phyloP scores from a whole-genome alignment of 345 rosid genomes.

The Reutealis trisperma region DNA sequence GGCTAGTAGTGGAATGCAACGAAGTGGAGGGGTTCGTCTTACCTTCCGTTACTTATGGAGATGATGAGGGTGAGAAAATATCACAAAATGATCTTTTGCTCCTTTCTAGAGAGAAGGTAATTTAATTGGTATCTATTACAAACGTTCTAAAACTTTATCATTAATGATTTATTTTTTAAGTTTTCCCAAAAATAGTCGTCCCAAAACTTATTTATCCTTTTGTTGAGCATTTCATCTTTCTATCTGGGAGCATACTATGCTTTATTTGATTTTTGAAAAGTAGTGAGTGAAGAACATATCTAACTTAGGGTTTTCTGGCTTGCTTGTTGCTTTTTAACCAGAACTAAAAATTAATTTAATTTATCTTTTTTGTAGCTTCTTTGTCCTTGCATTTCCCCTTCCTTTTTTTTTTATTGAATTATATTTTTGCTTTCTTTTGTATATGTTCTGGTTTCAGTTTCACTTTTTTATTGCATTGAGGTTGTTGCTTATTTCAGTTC shows the following conservation, averaged over 20 bases:
- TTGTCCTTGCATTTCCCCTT: not conserved
- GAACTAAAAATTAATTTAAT: not conserved
- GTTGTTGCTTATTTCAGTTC: constrained; percentile 48
- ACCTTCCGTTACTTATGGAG: constrained; percentile 58
- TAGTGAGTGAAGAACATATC: not conserved
- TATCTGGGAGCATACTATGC: not conserved
- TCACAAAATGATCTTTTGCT: constrained; percentile 82
- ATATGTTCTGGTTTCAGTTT: constrained; percentile 5
- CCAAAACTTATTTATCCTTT: not conserved
- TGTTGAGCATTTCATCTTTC: not conserved
- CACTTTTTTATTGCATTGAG: constrained; percentile 5
- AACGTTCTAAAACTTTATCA: not conserved
- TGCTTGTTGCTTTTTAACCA: not conserved
- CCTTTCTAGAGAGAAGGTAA: constrained; percentile 77
- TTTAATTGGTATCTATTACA: not conserved
- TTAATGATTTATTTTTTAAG: not conserved
- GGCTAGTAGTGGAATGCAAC: constrained; percentile 69
- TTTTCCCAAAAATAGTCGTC: not conserved
- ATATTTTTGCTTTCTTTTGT: not conserved
- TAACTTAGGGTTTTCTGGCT: not conserved
- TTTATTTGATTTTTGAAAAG: too few species aligned
- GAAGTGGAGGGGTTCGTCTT: constrained; percentile 75
- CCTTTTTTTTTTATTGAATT: not conserved
- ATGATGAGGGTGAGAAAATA: constrained; percentile 50
- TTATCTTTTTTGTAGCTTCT: not conserved